Conservation (phyloP, 345 rosid genomes). For the Boechera retrofracta region DNA sequence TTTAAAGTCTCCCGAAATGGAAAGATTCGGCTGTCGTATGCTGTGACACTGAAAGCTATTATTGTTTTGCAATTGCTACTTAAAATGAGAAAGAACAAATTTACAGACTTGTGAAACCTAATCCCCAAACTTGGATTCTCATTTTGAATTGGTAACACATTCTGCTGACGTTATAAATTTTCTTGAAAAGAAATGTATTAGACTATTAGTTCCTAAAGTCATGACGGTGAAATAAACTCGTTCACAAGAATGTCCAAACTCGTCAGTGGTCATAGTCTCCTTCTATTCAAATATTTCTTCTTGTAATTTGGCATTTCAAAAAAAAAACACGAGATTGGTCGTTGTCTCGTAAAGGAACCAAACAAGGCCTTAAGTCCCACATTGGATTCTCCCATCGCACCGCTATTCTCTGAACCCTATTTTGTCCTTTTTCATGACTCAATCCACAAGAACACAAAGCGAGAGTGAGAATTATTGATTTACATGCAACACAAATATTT, state of each 20-base stretch:
- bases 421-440: constrained; percentile 43
- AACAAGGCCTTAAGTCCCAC: constrained; percentile 49
- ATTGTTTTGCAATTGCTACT: constrained; percentile 3
- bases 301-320: neutral
- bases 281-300: constrained; percentile 8
- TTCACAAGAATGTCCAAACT: constrained; percentile 37
- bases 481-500: constrained; percentile 30
- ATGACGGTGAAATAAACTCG: constrained; percentile 31
- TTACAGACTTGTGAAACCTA: neutral
- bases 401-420: constrained; percentile 40
- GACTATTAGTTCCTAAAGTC: constrained; percentile 5
- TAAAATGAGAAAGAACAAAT: neutral
- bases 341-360: constrained; percentile 31
- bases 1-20: neutral
- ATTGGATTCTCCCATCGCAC: constrained; percentile 57
- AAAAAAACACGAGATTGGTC: constrained; percentile 34
- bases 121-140: neutral
- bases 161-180: neutral
- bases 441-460: constrained; percentile 36
- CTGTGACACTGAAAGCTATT: neutral
- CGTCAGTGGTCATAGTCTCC: constrained; percentile 12
- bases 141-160: neutral
- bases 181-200: neutral
- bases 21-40: neutral
- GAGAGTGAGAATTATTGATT: constrained; percentile 26